Evolutionary conservation across 768 basidiomycete genomes (phyloP).

Genomic region (Terana coerulea): DNA sequence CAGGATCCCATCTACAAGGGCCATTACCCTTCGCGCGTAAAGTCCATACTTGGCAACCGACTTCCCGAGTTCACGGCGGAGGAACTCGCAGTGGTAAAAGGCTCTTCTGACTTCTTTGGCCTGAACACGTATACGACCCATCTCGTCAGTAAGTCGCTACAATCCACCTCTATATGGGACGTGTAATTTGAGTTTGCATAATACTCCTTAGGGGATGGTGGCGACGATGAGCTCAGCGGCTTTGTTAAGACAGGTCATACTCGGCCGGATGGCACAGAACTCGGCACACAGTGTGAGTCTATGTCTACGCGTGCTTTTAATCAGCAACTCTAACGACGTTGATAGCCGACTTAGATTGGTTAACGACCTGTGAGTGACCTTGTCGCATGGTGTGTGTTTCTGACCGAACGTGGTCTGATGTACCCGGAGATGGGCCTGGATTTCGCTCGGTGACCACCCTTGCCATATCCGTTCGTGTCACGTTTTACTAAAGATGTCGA

Average conservation of each 20-base stretch:
- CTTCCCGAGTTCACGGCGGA: conserved; percentile 55
- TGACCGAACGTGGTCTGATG: background rate
- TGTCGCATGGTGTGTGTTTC: background rate
- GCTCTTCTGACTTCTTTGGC: conserved; percentile 69
- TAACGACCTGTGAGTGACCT: conserved; percentile 30
- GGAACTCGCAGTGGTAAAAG: conserved; percentile 53
- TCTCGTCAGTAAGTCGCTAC: conserved; percentile 44
- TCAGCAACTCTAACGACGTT: background rate
- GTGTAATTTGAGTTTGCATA: background rate
- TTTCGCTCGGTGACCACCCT: conserved; percentile 29
- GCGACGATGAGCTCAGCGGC: conserved; percentile 62
- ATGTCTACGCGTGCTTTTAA: background rate
- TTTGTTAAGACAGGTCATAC: conserved; percentile 58
- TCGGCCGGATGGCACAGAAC: conserved; percentile 57
- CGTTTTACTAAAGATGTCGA: background rate
- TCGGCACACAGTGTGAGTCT: conserved; percentile 53
- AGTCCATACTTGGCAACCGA: conserved; percentile 52
- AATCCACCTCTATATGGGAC: too few relatives aligned
- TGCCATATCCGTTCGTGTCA: background rate
- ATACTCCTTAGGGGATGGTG: conserved; percentile 44
- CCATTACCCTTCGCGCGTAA: conserved; percentile 58
- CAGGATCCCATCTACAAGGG: conserved; percentile 73
- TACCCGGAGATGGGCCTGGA: conserved; percentile 28
- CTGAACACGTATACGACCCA: conserved; percentile 73
- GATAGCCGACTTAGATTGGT: conserved; percentile 33